Conservation (phyloP, 345 rosid genomes). For the Brassica incana region DNA sequence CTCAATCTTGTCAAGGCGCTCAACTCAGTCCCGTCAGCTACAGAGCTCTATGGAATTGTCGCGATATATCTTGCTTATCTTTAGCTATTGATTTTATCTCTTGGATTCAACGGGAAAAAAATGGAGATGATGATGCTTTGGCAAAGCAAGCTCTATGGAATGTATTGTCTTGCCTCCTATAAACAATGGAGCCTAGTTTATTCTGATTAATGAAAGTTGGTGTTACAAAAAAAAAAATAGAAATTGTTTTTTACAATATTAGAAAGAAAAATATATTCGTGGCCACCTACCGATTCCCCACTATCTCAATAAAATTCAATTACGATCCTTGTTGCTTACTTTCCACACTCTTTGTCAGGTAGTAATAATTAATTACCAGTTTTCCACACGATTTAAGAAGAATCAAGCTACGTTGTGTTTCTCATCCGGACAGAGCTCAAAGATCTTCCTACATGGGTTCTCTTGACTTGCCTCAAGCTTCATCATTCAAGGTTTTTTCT, state of each 20-base stretch:
- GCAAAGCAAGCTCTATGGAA: too few species aligned
- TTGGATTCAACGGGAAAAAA: too few species aligned
- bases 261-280: not conserved
- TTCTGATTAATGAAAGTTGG: too few species aligned
- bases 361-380: not conserved
- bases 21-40: too few species aligned
- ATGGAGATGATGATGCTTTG: too few species aligned
- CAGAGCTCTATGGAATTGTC: too few species aligned
- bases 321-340: not conserved
- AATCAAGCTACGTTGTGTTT: constrained; percentile 11
- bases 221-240: not conserved
- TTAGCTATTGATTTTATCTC: too few species aligned
- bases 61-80: too few species aligned
- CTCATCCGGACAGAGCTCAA: not conserved
- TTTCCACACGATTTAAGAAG: not conserved
- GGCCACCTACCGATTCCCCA: not conserved
- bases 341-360: not conserved
- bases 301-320: constrained; percentile 1
- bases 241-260: not conserved
- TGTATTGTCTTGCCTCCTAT: too few species aligned
- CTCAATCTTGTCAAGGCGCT: too few species aligned
- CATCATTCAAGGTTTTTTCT: constrained; percentile 32
- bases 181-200: too few species aligned
- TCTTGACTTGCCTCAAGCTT: constrained; percentile 22
- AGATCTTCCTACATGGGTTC: constrained; percentile 11